Conservation (phyloP, 257 asterid species). For the Osmanthus fragrans region DNA sequence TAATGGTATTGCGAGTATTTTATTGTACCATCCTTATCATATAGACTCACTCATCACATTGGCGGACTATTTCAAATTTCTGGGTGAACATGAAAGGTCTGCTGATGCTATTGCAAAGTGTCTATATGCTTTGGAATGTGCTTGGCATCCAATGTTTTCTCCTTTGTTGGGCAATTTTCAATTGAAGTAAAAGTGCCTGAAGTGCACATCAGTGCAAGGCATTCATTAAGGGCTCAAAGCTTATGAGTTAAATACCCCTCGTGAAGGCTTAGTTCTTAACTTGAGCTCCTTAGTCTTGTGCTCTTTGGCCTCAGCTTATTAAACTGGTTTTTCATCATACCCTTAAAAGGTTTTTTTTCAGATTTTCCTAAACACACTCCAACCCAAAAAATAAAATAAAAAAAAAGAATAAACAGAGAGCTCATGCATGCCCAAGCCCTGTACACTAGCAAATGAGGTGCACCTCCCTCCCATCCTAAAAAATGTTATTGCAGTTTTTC, state of each 20-base stretch:
- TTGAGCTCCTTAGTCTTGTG: not conserved
- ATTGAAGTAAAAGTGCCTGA: constrained; percentile 41
- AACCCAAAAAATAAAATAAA: not conserved
- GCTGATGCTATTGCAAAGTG: constrained; percentile 81
- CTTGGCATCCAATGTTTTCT: constrained; percentile 86
- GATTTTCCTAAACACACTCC: not conserved
- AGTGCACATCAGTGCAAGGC: not conserved
- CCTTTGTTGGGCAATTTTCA: constrained; percentile 65
- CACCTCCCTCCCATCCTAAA: not conserved
- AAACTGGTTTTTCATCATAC: not conserved
- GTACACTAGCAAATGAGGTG: not conserved
- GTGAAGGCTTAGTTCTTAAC: not conserved
- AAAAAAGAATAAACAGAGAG: not conserved
- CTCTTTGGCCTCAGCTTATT: not conserved
- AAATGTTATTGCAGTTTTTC: not conserved
- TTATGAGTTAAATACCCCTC: not conserved
- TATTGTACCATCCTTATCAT: constrained; percentile 81
- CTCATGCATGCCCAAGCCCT: not conserved
- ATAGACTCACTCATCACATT: constrained; percentile 78
- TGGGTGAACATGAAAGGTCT: constrained; percentile 93
- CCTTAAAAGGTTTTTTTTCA: not conserved
- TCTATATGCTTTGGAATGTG: constrained; percentile 87
- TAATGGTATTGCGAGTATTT: constrained; percentile 74
- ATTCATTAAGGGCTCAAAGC: not conserved
- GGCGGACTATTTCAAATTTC: constrained; percentile 86